Base-by-base conservation (phyloP, 2,329 filamentous ascomycete genomes). In the Aspergillus chevalieri region DNA sequence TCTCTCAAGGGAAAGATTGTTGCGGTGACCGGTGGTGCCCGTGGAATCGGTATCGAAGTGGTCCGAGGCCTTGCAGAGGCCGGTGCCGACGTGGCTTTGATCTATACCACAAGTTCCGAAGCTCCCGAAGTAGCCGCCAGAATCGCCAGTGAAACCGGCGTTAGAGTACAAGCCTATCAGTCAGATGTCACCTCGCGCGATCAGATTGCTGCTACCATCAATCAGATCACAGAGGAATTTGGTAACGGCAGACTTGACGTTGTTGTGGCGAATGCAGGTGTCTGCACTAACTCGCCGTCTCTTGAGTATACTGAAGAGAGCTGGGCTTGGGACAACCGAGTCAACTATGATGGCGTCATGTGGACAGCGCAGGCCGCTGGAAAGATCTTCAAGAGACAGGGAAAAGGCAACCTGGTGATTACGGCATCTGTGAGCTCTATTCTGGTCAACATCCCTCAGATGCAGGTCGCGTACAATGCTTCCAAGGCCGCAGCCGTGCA, bases 371-470 rank as follows among this genome's bases (percentile, higher is more conserved):
- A 50, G 34, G 49, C 47, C 2, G 54, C 52, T 14, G 49, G 49
- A 3, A 44, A 47, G n/a, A 42, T 62, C 8, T 65, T 65, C 47
- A 57, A 62, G 49, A 44, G 50, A 28, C 59, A 59, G 26, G 60
- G 57, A 1, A 47, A 51, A 2, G 65, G 61, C 0, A 66, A 63
- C 46, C 30, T 67, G 1, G 56, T 63, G 42, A 58, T 65, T 36
- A 65, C 62, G 2, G 61, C 61, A 2, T 56, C 51, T 2, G 58
- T 66, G n/a, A 64, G 60, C 47, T 52, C 58, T 0, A 59, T 55
- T 21, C 42, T 66, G 42, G 63, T 66, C 15, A 66, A 66, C 41
- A 49, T 63, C 8, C 64, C 64, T 2, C 62, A 65, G 50, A 57
- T 49, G 8, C 63, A 66, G 54, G 50, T 44, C 3, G 50, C 49